A percentile compares a stretch with the other conserved stretches of the same genome.
These are phyloP conservation scores for Cryphonectria nitschkei DNA, from an alignment of 2,329 filamentous ascomycete species.

Conservation along the genomic window DNA sequence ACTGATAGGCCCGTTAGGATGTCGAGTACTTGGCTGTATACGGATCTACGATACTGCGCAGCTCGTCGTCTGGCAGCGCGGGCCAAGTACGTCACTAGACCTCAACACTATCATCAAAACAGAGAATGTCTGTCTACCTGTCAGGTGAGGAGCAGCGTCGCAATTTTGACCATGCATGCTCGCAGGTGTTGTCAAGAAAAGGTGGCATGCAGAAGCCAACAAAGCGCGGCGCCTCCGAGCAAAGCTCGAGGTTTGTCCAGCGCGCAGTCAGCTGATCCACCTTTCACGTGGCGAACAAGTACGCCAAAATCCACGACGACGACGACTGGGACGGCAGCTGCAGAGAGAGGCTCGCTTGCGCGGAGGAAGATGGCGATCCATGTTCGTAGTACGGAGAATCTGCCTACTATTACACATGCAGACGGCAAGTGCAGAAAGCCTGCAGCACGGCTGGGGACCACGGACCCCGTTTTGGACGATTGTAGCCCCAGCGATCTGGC, in stretches of 20 bases:
- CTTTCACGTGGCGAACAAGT: slow-evolving; percentile 11
- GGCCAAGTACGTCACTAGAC: not conserved
- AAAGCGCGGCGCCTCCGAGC: slow-evolving; percentile 6
- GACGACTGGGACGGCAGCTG: slow-evolving; percentile 6
- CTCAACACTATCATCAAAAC: not conserved
- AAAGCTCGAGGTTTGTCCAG: not conserved
- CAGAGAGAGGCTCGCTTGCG: slow-evolving; percentile 4
- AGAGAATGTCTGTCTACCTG: not conserved
- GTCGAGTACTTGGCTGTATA: not conserved
- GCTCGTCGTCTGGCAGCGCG: not conserved
- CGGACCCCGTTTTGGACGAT: slow-evolving; percentile 4
- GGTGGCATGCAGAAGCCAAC: slow-evolving; percentile 11
- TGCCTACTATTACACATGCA: slow-evolving; percentile 12
- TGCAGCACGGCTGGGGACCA: not conserved
- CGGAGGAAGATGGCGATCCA: slow-evolving; percentile 12
- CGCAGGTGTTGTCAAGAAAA: not conserved
- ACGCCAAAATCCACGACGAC: not conserved
- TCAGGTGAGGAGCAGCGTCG: not conserved
- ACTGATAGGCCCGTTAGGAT: not conserved
- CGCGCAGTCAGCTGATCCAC: slow-evolving; percentile 10
- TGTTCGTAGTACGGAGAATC: slow-evolving; percentile 7
- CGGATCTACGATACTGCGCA: not conserved
- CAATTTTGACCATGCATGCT: not conserved
- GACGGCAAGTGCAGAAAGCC: slow-evolving; percentile 8
- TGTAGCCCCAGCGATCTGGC: slow-evolving; percentile 1